Evolutionary conservation across 1,284 basidiomycete genomes (phyloP), one percentile per base, ranked within the genome.

Genomic region (Thelephora terrestris): DNA sequence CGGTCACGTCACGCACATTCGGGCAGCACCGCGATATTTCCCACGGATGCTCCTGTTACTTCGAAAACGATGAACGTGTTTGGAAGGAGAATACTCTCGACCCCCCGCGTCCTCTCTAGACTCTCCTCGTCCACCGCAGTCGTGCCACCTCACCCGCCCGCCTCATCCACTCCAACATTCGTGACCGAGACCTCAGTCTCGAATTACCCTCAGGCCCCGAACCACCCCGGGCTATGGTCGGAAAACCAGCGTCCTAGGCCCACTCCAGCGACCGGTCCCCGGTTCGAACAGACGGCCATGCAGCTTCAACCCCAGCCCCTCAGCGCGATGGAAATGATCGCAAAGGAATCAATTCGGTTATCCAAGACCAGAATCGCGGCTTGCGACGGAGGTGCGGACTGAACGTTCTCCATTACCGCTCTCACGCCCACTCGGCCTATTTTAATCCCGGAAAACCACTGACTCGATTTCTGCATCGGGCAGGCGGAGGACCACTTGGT

Each of bases 401-500:
- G 12, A 38, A 18, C 27, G 43, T 2, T 49, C 21, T 32, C 16
- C 45, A 4, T 14, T 12, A 24, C 7, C 25, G 3, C 49, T 38
- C 35, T 47, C 45, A 38, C 17, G 23, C 40, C 44, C 37, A 4
- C 10, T 49, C 34, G 47, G 47, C 37, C 52, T 35, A 24, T 48
- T 42, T 43, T 29, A 51, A 48, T 50, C 27, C 36, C 14, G 5
- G 9, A 32, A 6, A 12, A 7, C 14, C 9, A 3, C 29, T 32
- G 29, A 32, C 29, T 32, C 29, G 29, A 14, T 14, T 32, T 32
- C 29, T 14, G 6, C 14, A 32, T 32, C 14, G 5, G 29, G 29
- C 56, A 98, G 94, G 94, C 66, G 84, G 82, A 65, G 95, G 95
- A n/a, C 80, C 95, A 45, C 77, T 99, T 29, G 95, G 95, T 43